Base-by-base conservation (phyloP, 2,329 filamentous ascomycete species). In the Onygenales sp. region DNA sequence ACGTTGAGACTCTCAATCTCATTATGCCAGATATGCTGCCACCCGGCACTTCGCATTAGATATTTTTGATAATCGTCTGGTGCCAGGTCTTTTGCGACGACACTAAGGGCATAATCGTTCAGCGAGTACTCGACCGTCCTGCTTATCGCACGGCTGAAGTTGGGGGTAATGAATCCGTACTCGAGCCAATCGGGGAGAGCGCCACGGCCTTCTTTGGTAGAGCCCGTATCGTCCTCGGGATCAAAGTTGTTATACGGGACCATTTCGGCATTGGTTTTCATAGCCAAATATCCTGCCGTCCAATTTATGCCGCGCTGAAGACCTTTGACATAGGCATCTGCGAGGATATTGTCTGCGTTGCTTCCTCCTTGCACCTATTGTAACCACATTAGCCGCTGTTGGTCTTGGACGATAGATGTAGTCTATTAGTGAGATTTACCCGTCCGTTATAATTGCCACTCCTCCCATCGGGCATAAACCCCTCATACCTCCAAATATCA, bases 311-410 rank as follows among this genome's bases (percentile, higher is more conserved):
- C 70, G 2, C 81, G 82, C 6, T 77, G 72, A 2, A 87, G 77
- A 0, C 83, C 83, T 65, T 88, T 88, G 33, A 87, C 76, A 56
- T 81, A 88, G 0, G 85, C 85, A 61, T 89, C 85, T 2, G 85
- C 85, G 7, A 88, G 76, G 3, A 88, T 79, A 51, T 86, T 87
- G 63, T 88, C 85, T 3, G 80, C 79, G 61, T 88, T 86, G 2
- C 79, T 84, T 4, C 85, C 85, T 11, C 84, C 85, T 65, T 88
- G 85, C 6, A 61, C 54, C 53, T 27, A 4, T 27, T 5, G 4
- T 27, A 27, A 17, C 17, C 21, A 27, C 4, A 27, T 27, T 13
- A 79, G 21, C 21, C 21, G 3, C 21, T 27, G 4, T 27, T 27
- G 3, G 21, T 27, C 21, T 27, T 27, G 21, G 21, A 27, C 21